Evolutionary conservation across 73 alveolate species (phyloP).

Genomic region (Diophrys appendiculata): DNA sequence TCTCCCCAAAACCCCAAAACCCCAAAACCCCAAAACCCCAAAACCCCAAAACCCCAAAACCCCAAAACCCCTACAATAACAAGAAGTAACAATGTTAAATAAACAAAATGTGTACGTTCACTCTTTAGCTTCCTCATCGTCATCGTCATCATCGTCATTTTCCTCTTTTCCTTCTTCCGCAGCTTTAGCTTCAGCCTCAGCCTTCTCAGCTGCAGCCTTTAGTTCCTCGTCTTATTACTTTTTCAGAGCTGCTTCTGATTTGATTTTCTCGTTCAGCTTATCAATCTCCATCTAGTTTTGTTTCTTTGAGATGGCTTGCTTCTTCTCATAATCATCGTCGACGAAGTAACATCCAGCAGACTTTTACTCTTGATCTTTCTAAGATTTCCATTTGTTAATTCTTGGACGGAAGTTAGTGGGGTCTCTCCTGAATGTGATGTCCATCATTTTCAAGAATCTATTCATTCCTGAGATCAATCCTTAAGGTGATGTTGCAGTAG

Average conservation of each 20-base stretch:
- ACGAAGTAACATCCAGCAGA: constrained; percentile 91
- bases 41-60: too few relatives aligned
- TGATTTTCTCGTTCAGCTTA: constrained; percentile 29
- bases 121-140: too few relatives aligned
- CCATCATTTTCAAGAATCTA: constrained; percentile 92
- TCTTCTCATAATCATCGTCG: constrained; percentile 65
- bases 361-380: constrained; percentile 96
- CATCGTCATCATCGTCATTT: constrained; percentile 6
- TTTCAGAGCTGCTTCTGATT: neutral
- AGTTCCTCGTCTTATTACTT: constrained; percentile 31
- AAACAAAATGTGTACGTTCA: too few relatives aligned
- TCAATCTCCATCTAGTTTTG: constrained; percentile 14
- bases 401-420: constrained; percentile 99
- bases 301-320: constrained; percentile 6
- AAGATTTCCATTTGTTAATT: constrained; percentile 95
- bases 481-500: constrained; percentile 91
- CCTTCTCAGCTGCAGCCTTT: constrained; percentile 17
- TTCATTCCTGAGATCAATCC: constrained; percentile 97
- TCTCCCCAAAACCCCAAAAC: neutral
- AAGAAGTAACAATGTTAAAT: too few relatives aligned
- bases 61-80: too few relatives aligned
- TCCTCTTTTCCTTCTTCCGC: constrained; percentile 20
- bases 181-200: neutral
- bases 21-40: neutral
- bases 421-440: constrained; percentile 97